phyloP scores from a whole-genome alignment of 2,329 filamentous ascomycete genomes.

The Stachybotrys elegans region DNA sequence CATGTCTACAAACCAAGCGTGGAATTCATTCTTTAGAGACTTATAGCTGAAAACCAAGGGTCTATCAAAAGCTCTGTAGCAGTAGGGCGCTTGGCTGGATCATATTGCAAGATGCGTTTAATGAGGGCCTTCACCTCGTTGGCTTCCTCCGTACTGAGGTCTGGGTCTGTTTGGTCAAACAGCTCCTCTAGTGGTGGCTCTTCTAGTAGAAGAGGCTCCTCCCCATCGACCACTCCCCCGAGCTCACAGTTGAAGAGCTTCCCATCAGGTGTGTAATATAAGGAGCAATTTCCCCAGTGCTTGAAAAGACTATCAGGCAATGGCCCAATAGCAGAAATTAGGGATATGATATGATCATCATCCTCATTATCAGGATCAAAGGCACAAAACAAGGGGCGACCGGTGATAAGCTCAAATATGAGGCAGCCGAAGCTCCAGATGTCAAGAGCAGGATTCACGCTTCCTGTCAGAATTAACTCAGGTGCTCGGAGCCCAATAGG shows the following conservation, averaged over 20 bases:
- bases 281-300: constrained; percentile 17
- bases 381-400: constrained; percentile 20
- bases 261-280: constrained; percentile 19
- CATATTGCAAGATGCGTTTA: constrained; percentile 24
- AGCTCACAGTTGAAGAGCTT: constrained; percentile 19
- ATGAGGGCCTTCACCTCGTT: constrained; percentile 19
- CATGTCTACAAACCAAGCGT: too few relatives aligned
- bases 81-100: constrained; percentile 21
- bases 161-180: constrained; percentile 17
- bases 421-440: constrained; percentile 27
- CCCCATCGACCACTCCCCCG: constrained; percentile 14
- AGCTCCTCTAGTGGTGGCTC: constrained; percentile 18
- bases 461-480: constrained; percentile 19
- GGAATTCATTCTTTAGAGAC: too few relatives aligned
- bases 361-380: constrained; percentile 11
- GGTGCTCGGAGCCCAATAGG: constrained; percentile 21
- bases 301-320: constrained; percentile 13
- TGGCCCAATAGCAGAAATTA: constrained; percentile 14
- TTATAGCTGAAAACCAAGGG: constrained; percentile 22
- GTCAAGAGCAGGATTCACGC: constrained; percentile 15
- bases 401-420: constrained; percentile 23
- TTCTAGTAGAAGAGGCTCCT: constrained; percentile 17
- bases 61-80: constrained; percentile 19
- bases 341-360: constrained; percentile 15
- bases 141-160: constrained; percentile 18